These are phyloP conservation scores for Nemania sp. DNA, from an alignment of 2,329 filamentous ascomycete species.

Conservation along the genomic window DNA sequence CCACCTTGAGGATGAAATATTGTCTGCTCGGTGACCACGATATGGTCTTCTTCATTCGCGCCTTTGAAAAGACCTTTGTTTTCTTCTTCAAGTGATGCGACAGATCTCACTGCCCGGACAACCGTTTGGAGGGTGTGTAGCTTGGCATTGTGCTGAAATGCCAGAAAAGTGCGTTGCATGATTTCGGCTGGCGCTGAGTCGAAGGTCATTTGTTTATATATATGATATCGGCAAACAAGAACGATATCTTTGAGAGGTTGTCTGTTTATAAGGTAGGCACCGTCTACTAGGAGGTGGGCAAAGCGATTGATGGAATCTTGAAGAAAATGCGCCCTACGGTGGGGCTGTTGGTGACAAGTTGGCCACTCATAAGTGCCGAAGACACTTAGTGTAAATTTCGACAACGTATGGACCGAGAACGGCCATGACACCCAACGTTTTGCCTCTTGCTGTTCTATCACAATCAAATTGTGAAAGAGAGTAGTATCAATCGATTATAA, in stretches of 20 bases:
- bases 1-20: conserved; percentile 78
- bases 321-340: conserved; percentile 22
- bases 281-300: background rate
- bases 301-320: conserved; percentile 11
- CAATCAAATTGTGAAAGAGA: background rate
- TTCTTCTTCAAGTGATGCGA: conserved; percentile 52
- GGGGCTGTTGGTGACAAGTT: conserved; percentile 16
- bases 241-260: background rate
- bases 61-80: conserved; percentile 63
- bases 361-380: conserved; percentile 17
- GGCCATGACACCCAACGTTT: background rate
- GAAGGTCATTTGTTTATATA: background rate
- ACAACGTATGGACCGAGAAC: background rate
- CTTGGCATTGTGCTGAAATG: conserved; percentile 42
- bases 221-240: background rate
- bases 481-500: background rate
- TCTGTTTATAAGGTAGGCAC: background rate
- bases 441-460: background rate
- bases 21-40: conserved; percentile 66
- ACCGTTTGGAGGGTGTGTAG: conserved; percentile 37
- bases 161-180: conserved; percentile 47
- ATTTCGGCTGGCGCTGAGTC: background rate
- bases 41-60: conserved; percentile 52
- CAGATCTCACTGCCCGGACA: conserved; percentile 49
- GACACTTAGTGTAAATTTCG: background rate